phyloP scores from a whole-genome alignment of 495 filamentous ascomycete genomes.

The Xylaria curta region DNA sequence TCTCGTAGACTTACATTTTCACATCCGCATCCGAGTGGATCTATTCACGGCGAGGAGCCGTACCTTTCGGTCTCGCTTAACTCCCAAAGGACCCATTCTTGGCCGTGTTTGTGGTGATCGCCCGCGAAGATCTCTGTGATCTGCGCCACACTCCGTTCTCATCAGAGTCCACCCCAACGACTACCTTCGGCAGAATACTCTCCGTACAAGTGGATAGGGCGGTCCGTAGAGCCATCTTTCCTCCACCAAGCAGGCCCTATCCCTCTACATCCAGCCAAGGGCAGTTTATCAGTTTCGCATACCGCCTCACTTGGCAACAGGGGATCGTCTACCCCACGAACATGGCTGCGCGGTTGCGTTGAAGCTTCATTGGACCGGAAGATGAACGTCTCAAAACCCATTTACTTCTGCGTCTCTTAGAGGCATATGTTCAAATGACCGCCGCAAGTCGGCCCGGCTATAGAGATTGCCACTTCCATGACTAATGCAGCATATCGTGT shows the following conservation, averaged over 20 bases:
- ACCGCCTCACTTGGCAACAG: conserved; percentile 19
- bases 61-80: conserved; percentile 31
- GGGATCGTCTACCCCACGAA: background rate
- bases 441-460: conserved; percentile 21
- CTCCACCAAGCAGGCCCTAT: conserved; percentile 2
- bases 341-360: conserved; percentile 12
- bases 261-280: background rate
- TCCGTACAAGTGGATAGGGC: conserved; percentile 41
- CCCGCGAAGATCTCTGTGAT: conserved; percentile 17
- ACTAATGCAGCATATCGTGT: background rate
- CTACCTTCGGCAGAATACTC: conserved; percentile 35
- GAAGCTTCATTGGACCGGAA: conserved; percentile 25
- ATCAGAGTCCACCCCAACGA: conserved; percentile 25
- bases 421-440: background rate
- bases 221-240: conserved; percentile 38
- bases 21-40: conserved; percentile 30
- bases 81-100: conserved; percentile 21
- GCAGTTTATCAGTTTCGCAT: background rate
- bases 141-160: conserved; percentile 31
- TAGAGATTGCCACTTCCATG: conserved; percentile 9
- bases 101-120: conserved; percentile 12
- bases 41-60: conserved; percentile 31
- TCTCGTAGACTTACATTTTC: background rate
- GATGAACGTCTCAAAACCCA: background rate
- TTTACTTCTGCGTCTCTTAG: background rate